A percentile compares a stretch with the other conserved stretches of the same genome.
phyloP scores from a whole-genome alignment of 345 rosid species.

The Pugionium cornutum region DNA sequence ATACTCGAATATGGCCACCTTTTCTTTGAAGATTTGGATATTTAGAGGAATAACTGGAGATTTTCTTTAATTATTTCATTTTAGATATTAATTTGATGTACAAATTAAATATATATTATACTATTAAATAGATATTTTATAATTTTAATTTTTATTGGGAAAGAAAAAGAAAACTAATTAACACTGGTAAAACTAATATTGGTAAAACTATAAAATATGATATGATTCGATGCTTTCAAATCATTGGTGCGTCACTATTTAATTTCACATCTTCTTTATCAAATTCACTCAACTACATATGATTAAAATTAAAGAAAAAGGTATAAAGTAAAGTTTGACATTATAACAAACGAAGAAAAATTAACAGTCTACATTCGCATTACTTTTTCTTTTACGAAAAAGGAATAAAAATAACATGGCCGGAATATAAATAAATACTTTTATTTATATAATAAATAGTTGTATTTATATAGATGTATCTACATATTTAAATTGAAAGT shows the following conservation, averaged over 20 bases:
- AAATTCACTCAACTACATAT: slow-evolving; percentile 32
- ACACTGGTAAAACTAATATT: slow-evolving; percentile 17
- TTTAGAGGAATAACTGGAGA: no score
- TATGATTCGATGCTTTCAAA: slow-evolving; percentile 38
- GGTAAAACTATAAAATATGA: slow-evolving; percentile 26
- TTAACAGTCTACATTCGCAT: slow-evolving; percentile 6
- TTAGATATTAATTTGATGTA: no score
- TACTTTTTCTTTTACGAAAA: neutral
- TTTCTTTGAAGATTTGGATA: no score
- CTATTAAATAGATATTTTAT: no score
- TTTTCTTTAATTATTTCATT: no score
- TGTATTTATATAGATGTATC: no score
- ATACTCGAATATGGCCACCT: no score
- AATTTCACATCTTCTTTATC: slow-evolving; percentile 32
- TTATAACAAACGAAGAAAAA: neutral
- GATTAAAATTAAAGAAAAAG: slow-evolving; percentile 38
- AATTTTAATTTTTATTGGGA: no score
- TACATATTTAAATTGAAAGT: no score
- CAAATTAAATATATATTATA: no score
- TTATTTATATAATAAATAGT: no score
- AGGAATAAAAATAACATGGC: neutral
- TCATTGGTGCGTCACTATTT: slow-evolving; percentile 35
- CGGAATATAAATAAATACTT: no score
- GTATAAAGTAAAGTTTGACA: slow-evolving; percentile 27
- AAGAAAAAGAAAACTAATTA: neutral